phyloP scores from a whole-genome alignment of 106 monocot genomes.

The Gastrodia elata region DNA sequence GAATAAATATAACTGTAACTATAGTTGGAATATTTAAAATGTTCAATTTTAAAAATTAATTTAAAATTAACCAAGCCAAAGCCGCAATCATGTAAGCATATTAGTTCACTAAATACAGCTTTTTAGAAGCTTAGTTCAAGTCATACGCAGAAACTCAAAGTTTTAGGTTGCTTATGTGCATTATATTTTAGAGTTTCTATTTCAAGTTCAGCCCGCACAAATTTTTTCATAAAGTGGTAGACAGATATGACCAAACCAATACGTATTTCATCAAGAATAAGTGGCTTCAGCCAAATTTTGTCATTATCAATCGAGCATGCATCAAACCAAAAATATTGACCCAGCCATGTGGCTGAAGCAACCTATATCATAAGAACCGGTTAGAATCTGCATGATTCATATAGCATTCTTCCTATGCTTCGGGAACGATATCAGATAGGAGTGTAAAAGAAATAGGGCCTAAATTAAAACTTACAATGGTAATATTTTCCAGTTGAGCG shows the following conservation, averaged over 20 bases:
- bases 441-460: not conserved
- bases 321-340: not conserved
- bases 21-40: not conserved
- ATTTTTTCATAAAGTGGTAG: not conserved
- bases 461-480: slow-evolving; percentile 62
- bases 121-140: not conserved
- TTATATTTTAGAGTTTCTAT: not conserved
- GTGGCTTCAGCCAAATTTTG: not conserved
- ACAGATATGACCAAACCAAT: not conserved
- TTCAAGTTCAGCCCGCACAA: not conserved
- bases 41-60: not conserved
- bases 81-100: not conserved
- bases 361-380: not conserved
- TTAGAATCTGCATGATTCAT: not conserved
- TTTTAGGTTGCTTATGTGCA: not conserved
- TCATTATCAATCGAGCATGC: not conserved
- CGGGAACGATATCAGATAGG: not conserved
- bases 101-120: not conserved
- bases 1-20: slow-evolving; percentile 2
- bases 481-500: slow-evolving; percentile 98
- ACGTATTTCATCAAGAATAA: not conserved
- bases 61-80: not conserved
- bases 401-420: not conserved
- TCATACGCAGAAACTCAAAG: not conserved
- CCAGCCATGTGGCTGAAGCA: not conserved